Conservation (phyloP, 495 filamentous ascomycete genomes). For the Aspergillus affinis region DNA sequence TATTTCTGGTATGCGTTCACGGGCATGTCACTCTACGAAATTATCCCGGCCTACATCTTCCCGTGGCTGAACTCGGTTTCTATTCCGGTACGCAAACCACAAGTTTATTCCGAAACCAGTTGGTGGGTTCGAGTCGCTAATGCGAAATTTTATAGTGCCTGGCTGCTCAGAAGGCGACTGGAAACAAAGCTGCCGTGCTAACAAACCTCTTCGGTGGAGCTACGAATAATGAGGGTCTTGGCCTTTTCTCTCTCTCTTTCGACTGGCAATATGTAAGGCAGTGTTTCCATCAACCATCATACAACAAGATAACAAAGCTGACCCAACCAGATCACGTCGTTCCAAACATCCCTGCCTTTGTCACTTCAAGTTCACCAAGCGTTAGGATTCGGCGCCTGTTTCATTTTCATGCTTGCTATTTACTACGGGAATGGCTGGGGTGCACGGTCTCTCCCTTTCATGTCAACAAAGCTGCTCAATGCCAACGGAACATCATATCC, state of each 20-base stretch:
- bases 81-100: conserved; percentile 37
- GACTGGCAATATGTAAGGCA: conserved; percentile 58
- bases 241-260: conserved; percentile 47
- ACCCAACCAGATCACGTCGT: conserved; percentile 30
- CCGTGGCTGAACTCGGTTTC: conserved; percentile 54
- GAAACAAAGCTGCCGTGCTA: conserved; percentile 28
- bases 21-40: conserved; percentile 45
- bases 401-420: conserved; percentile 37
- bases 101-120: background rate
- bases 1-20: conserved; percentile 35
- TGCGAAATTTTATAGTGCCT: conserved; percentile 30
- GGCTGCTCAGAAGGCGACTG: conserved; percentile 33
- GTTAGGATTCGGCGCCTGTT: conserved; percentile 47
- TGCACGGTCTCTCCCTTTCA: conserved; percentile 50
- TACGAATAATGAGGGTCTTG: conserved; percentile 50
- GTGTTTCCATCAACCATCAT: no score
- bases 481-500: conserved; percentile 30
- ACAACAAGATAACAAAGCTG: conserved; percentile 1
- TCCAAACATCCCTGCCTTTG: conserved; percentile 35
- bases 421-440: conserved; percentile 54
- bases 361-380: conserved; percentile 38
- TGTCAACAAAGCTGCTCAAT: conserved; percentile 40
- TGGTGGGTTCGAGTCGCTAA: no score
- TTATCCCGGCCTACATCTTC: conserved; percentile 57
- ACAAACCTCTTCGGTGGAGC: conserved; percentile 55